Conservation (phyloP, 768 basidiomycete genomes). For the Suillus subalutaceus region DNA sequence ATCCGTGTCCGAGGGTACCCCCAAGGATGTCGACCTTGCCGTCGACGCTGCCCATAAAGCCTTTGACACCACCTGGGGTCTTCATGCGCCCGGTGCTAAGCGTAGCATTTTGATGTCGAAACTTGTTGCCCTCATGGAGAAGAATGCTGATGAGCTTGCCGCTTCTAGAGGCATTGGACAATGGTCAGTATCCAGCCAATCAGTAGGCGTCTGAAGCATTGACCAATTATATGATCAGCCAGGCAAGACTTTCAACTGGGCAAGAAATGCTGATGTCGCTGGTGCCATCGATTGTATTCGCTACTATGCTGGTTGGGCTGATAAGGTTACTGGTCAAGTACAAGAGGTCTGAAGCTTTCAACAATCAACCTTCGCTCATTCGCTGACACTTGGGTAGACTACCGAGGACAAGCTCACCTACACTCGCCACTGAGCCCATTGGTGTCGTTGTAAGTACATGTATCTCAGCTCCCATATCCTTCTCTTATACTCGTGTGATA, state of each 20-base stretch:
- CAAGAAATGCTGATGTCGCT: constrained; percentile 53
- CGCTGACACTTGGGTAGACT: constrained; percentile 25
- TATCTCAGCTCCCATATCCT: constrained; percentile 20
- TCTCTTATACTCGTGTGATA: not conserved
- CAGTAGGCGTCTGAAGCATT: not conserved
- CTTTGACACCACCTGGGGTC: constrained; percentile 68
- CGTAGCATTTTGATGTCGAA: constrained; percentile 62
- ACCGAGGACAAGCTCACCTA: constrained; percentile 57
- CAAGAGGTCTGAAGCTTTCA: constrained; percentile 48
- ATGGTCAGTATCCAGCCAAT: constrained; percentile 39
- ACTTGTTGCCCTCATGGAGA: constrained; percentile 66
- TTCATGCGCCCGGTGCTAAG: constrained; percentile 52
- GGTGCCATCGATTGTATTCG: constrained; percentile 54
- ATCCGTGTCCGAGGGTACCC: constrained; percentile 57
- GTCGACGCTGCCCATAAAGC: constrained; percentile 69
- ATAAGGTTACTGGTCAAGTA: constrained; percentile 78
- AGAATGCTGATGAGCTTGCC: constrained; percentile 62
- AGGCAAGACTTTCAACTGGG: constrained; percentile 59
- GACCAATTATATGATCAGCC: not conserved
- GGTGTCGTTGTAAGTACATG: constrained; percentile 45
- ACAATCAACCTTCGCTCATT: not conserved
- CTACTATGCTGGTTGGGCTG: constrained; percentile 92
- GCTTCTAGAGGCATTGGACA: constrained; percentile 77
- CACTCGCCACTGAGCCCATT: constrained; percentile 68
- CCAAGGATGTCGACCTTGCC: constrained; percentile 76